Percentiles rank a stretch among this genome's conserved stretches.
These are phyloP conservation scores for Ceriops zippeliana DNA, from an alignment of 345 rosid species.

Conservation along the genomic window DNA sequence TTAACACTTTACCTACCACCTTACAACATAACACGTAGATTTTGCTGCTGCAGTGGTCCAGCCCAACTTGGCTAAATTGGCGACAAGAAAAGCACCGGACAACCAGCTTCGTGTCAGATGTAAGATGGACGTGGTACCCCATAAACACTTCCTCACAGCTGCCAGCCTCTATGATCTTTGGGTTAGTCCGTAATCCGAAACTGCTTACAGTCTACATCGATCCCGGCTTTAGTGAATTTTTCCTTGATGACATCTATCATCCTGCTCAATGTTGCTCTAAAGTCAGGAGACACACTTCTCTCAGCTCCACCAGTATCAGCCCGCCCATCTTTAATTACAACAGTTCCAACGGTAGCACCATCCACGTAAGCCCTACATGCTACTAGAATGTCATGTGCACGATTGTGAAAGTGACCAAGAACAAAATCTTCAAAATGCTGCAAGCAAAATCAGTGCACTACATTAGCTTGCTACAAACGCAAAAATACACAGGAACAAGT, in stretches of 20 bases:
- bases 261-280: constrained; percentile 24
- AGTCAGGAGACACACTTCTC: constrained; percentile 16
- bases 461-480: not conserved
- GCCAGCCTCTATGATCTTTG: not conserved
- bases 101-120: not conserved
- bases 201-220: constrained; percentile 31
- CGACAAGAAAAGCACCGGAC: not conserved
- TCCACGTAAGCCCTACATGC: constrained; percentile 45
- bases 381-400: constrained; percentile 34
- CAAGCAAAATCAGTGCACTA: constrained; percentile 12
- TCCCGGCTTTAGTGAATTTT: constrained; percentile 39
- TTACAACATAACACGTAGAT: too few relatives aligned
- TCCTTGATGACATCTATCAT: constrained; percentile 26
- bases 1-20: too few relatives aligned
- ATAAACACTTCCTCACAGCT: not conserved
- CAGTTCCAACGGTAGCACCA: constrained; percentile 41
- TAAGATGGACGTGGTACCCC: not conserved
- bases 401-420: constrained; percentile 36
- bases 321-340: constrained; percentile 26
- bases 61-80: constrained; percentile 21
- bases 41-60: not conserved
- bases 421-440: constrained; percentile 53
- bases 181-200: constrained; percentile 15
- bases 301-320: constrained; percentile 18
- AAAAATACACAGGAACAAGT: too few relatives aligned